Evolutionary conservation across 441 rosid genomes (phyloP).

Genomic region (Sinapis alba): DNA sequence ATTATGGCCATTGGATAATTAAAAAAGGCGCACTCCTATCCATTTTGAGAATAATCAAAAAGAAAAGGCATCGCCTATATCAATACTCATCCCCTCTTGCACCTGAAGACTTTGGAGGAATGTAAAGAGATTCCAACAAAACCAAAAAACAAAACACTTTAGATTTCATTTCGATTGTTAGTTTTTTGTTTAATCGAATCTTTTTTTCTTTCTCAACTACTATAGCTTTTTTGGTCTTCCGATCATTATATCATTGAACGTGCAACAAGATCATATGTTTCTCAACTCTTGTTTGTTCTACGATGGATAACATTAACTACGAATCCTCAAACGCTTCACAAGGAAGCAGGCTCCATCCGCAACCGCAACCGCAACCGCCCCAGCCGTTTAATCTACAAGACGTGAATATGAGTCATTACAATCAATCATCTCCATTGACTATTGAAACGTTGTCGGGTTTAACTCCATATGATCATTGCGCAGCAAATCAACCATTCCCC

Average conservation of each 20-base stretch:
- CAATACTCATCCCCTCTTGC: conserved; percentile 48
- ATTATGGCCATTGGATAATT: conserved; percentile 38
- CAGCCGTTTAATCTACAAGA: conserved; percentile 45
- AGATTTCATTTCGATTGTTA: conserved; percentile 32
- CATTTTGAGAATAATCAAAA: conserved; percentile 53
- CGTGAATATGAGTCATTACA: conserved; percentile 58
- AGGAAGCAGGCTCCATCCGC: conserved; percentile 33
- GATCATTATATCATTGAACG: conserved; percentile 24
- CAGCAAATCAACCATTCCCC: conserved; percentile 37
- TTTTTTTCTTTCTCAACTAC: neutral
- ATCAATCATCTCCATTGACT: conserved; percentile 67
- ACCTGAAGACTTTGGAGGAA: conserved; percentile 58
- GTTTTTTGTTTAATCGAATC: conserved; percentile 1
- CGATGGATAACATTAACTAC: conserved; percentile 42
- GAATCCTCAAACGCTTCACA: conserved; percentile 39
- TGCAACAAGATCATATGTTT: conserved; percentile 34
- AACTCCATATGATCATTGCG: conserved; percentile 45
- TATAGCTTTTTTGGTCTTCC: neutral
- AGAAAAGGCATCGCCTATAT: conserved; percentile 20
- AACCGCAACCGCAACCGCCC: conserved; percentile 24
- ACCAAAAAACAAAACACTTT: conserved; percentile 7
- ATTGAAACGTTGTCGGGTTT: conserved; percentile 59
- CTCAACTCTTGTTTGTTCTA: conserved; percentile 27
- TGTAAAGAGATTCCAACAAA: conserved; percentile 37
- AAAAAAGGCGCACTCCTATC: conserved; percentile 54